Conservation (phyloP, 2,329 filamentous ascomycete species). For the Clarireedia homoeocarpa region DNA sequence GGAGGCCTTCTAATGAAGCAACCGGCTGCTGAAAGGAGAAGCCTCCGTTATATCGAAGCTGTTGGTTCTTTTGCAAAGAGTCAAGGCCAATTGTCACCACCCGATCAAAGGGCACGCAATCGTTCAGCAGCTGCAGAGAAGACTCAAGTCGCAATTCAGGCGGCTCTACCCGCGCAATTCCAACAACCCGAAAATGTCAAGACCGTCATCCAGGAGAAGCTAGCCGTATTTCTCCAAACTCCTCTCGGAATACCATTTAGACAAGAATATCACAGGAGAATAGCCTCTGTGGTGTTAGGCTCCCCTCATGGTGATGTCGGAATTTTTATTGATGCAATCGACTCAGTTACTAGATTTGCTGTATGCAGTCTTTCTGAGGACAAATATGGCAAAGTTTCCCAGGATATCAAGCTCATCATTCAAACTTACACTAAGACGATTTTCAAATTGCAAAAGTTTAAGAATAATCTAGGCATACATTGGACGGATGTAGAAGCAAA, state of each 20-base stretch:
- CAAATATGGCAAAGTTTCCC: conserved; percentile 75
- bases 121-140: background rate
- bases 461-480: conserved; percentile 51
- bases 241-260: conserved; percentile 62
- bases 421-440: conserved; percentile 64
- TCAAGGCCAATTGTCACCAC: conserved; percentile 23
- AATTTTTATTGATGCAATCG: conserved; percentile 63
- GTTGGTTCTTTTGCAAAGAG: conserved; percentile 24
- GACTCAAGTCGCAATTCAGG: background rate
- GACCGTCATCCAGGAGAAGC: conserved; percentile 1
- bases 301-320: conserved; percentile 62
- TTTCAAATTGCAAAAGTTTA: conserved; percentile 61
- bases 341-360: conserved; percentile 60
- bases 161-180: background rate
- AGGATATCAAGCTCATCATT: conserved; percentile 68
- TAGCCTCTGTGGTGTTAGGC: conserved; percentile 63
- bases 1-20: conserved; percentile 24
- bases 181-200: background rate
- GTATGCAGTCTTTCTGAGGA: conserved; percentile 73
- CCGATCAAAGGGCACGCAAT: conserved; percentile 8
- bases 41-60: conserved; percentile 14
- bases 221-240: conserved; percentile 30
- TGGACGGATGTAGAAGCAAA: conserved; percentile 66
- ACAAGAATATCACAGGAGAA: conserved; percentile 56
- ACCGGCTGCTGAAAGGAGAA: conserved; percentile 13